These are phyloP conservation scores for Symbiodinium natans DNA, from an alignment of 73 alveolate species.

Conservation along the genomic window DNA sequence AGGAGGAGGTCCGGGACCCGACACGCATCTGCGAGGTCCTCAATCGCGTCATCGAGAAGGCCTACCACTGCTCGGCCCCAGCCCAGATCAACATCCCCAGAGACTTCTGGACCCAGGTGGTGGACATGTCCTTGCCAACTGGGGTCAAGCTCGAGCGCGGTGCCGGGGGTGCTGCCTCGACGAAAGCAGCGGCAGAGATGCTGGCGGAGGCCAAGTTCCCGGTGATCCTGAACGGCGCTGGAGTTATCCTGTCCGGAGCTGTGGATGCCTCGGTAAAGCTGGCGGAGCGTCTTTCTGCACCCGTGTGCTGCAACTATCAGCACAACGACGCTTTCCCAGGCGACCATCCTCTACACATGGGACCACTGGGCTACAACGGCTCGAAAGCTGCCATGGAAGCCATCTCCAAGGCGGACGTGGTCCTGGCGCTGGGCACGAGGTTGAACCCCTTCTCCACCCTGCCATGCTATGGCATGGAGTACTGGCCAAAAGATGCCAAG, in stretches of 20 bases:
- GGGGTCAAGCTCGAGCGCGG: conserved; percentile 69
- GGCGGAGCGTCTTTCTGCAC: conserved; percentile 63
- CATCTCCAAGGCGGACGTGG: conserved; percentile 75
- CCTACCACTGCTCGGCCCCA: conserved; percentile 56
- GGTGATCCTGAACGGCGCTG: conserved; percentile 68
- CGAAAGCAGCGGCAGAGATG: conserved; percentile 33
- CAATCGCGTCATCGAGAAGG: conserved; percentile 82
- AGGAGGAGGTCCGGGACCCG: conserved; percentile 26
- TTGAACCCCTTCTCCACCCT: conserved; percentile 67
- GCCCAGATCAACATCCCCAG: conserved; percentile 91
- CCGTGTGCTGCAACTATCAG: conserved; percentile 88
- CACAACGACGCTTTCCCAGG: conserved; percentile 93
- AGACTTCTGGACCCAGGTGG: conserved; percentile 92
- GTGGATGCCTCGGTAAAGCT: conserved; percentile 44
- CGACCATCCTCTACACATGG: no score
- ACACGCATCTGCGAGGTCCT: conserved; percentile 68
- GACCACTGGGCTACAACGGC: conserved; percentile 90
- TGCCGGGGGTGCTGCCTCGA: conserved; percentile 44
- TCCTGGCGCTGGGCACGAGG: conserved; percentile 80
- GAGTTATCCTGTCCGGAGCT: conserved; percentile 53
- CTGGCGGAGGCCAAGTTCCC: conserved; percentile 80
- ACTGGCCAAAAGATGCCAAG: conserved; percentile 93
- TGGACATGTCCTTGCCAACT: conserved; percentile 65
- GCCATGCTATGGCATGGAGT: conserved; percentile 85
- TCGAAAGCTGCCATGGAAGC: conserved; percentile 79